A percentile compares a stretch with the other conserved stretches of the same genome.
Evolutionary conservation across 306 rosid genomes (phyloP).

Genomic region (Fragaria iinumae): DNA sequence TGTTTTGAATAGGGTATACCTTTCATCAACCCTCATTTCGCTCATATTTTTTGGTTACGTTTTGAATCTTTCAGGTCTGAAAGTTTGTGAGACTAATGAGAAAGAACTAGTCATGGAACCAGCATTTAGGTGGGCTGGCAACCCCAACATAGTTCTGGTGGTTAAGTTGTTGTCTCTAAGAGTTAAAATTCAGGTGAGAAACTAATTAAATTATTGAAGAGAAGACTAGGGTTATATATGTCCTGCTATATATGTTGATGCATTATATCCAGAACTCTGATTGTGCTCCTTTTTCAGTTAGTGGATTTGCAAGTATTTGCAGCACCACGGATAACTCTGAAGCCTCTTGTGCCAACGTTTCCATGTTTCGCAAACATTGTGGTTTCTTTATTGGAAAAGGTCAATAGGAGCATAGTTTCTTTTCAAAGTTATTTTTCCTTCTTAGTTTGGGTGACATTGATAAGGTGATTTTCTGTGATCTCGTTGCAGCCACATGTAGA

Average conservation of each 20-base stretch:
- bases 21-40: not conserved
- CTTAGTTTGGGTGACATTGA: not conserved
- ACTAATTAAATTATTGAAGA: slow-evolving; percentile 19
- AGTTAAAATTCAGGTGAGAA: slow-evolving; percentile 69
- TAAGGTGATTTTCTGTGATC: slow-evolving; percentile 14
- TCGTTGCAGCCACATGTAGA: slow-evolving; percentile 79
- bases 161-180: slow-evolving; percentile 50
- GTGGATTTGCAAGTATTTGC: slow-evolving; percentile 82
- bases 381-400: slow-evolving; percentile 88
- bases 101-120: slow-evolving; percentile 83
- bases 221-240: slow-evolving; percentile 14
- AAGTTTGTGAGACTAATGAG: slow-evolving; percentile 75
- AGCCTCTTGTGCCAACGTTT: slow-evolving; percentile 89
- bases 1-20: not conserved
- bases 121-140: slow-evolving; percentile 81
- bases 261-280: slow-evolving; percentile 34
- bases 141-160: slow-evolving; percentile 66
- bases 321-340: slow-evolving; percentile 57
- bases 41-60: slow-evolving; percentile 7
- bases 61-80: slow-evolving; percentile 55
- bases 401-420: slow-evolving; percentile 12
- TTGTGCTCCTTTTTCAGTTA: slow-evolving; percentile 53
- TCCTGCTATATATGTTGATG: slow-evolving; percentile 7
- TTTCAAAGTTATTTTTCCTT: not conserved
- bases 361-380: slow-evolving; percentile 80